These are phyloP conservation scores for Fusarium dimerum DNA, from an alignment of 2,329 filamentous ascomycete genomes.

Conservation along the genomic window DNA sequence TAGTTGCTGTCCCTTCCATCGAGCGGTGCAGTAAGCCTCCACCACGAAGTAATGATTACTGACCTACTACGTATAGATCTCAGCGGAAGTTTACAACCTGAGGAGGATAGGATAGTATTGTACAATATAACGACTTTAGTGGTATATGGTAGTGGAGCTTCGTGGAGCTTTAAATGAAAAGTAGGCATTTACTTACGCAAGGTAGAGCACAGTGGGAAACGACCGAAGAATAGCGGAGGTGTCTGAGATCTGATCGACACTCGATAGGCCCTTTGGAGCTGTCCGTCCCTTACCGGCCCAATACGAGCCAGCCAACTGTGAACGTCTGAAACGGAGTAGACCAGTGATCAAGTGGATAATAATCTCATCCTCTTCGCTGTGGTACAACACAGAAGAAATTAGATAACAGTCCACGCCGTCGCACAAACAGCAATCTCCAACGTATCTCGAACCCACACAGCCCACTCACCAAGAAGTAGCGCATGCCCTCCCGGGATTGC, in stretches of 20 bases:
- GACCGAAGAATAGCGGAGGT: conserved; percentile 27
- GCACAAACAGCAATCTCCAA: too few species aligned
- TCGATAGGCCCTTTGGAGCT: conserved; percentile 20
- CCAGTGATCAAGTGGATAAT: not conserved
- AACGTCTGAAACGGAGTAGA: not conserved
- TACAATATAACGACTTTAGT: conserved; percentile 4
- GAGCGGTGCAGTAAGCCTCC: too few species aligned
- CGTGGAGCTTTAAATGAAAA: conserved; percentile 8
- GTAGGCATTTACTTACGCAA: conserved; percentile 18
- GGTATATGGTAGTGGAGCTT: conserved; percentile 10
- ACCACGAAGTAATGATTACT: too few species aligned
- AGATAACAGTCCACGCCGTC: too few species aligned
- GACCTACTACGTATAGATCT: too few species aligned
- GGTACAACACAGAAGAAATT: too few species aligned
- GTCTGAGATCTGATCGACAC: conserved; percentile 34
- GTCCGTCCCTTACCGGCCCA: not conserved
- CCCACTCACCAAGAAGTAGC: conserved; percentile 16
- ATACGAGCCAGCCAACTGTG: not conserved
- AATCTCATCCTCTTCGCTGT: not conserved
- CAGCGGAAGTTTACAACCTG: too few species aligned
- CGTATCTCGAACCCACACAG: not conserved
- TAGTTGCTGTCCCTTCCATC: too few species aligned
- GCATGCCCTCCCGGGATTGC: conserved; percentile 5
- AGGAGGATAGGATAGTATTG: too few species aligned
- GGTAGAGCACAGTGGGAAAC: conserved; percentile 25